These are phyloP conservation scores for Coemansia furcata DNA, from an alignment of 192 early-diverging fungal species.

Conservation along the genomic window DNA sequence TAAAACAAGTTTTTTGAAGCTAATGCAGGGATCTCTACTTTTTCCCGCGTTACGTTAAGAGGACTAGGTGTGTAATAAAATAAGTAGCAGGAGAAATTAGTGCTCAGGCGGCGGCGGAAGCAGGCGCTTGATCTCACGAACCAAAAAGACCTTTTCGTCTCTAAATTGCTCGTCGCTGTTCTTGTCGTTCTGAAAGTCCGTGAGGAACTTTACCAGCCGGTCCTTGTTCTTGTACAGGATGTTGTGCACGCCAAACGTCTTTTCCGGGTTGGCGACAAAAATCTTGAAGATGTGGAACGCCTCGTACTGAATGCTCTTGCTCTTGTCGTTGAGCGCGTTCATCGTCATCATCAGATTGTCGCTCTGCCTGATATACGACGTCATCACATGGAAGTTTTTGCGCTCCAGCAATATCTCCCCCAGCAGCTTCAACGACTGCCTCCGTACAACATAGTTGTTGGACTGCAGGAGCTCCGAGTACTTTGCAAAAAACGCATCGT, in stretches of 20 bases:
- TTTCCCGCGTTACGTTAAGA: neutral
- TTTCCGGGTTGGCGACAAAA: conserved; percentile 98
- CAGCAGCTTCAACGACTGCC: conserved; percentile 97
- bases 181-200: conserved; percentile 93
- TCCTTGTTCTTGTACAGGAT: conserved; percentile 93
- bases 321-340: conserved; percentile 91
- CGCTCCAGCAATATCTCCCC: conserved; percentile 97
- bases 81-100: neutral
- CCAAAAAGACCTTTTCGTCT: conserved; percentile 95
- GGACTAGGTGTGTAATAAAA: neutral
- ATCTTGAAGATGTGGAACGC: conserved; percentile 99
- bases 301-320: conserved; percentile 99
- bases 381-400: conserved; percentile 94
- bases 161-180: conserved; percentile 98
- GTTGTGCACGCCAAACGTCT: conserved; percentile 87
- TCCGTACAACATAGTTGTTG: conserved; percentile 95
- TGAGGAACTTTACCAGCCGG: conserved; percentile 81
- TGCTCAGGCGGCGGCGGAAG: conserved; percentile 21
- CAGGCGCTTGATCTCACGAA: conserved; percentile 78
- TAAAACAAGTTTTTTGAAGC: neutral
- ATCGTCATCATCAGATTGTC: conserved; percentile 98
- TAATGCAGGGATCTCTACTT: neutral
- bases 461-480: conserved; percentile 86
- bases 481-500: conserved; percentile 68
- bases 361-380: conserved; percentile 84